Evolutionary conservation across 768 basidiomycete species (phyloP).

Genomic region (Solioccasus polychromus): DNA sequence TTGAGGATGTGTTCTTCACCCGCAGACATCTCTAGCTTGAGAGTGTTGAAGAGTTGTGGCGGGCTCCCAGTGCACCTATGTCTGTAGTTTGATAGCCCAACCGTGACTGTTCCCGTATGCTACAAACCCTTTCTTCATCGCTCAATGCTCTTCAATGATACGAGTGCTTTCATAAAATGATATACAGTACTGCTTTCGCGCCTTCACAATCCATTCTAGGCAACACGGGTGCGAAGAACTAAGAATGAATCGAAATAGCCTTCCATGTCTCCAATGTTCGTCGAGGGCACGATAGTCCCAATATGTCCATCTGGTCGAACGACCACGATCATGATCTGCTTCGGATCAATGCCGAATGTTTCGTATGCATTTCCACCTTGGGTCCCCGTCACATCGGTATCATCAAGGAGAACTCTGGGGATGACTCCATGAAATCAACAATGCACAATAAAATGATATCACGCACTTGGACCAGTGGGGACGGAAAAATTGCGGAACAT

Average conservation of each 20-base stretch:
- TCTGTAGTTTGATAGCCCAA: too few species aligned
- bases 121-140: too few species aligned
- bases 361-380: slow-evolving; percentile 31
- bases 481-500: slow-evolving; percentile 22
- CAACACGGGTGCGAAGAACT: too few species aligned
- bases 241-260: neutral
- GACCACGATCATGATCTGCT: slow-evolving; percentile 28
- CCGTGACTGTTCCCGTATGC: too few species aligned
- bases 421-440: neutral
- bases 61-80: too few species aligned
- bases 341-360: slow-evolving; percentile 27
- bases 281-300: slow-evolving; percentile 28
- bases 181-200: too few species aligned
- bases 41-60: too few species aligned
- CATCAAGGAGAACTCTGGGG: slow-evolving; percentile 32
- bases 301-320: slow-evolving; percentile 39
- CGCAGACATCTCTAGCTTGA: neutral
- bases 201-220: too few species aligned
- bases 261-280: neutral
- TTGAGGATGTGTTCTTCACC: slow-evolving; percentile 1
- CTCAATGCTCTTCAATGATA: too few species aligned
- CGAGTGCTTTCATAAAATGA: too few species aligned
- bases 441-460: too few species aligned
- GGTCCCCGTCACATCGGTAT: slow-evolving; percentile 23
- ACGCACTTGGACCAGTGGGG: slow-evolving; percentile 40